Conservation (phyloP, 257 asterid species). For the Avicennia marina region DNA sequence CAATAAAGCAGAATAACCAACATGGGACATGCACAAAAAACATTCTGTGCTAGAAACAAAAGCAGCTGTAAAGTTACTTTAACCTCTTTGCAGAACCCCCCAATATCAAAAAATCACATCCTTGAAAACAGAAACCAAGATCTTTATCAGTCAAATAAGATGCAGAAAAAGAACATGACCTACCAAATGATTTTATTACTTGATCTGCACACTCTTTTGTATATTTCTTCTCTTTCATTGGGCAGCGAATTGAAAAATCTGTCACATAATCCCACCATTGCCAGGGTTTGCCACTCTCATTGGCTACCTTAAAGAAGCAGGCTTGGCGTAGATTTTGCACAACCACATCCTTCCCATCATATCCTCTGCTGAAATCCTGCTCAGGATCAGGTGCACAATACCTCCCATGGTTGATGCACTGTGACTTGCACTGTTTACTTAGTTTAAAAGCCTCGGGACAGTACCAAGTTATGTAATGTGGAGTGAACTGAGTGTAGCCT, state of each 20-base stretch:
- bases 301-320: constrained; percentile 62
- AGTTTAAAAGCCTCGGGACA: constrained; percentile 65
- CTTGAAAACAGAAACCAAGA: background rate
- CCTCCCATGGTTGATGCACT: constrained; percentile 68
- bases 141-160: no score
- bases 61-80: no score
- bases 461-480: constrained; percentile 59
- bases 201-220: constrained; percentile 58
- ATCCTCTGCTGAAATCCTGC: constrained; percentile 60
- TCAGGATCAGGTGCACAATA: constrained; percentile 81
- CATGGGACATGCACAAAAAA: no score
- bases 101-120: background rate
- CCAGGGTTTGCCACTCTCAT: constrained; percentile 64
- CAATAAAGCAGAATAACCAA: no score
- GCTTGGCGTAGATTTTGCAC: constrained; percentile 63
- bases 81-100: no score
- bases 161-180: constrained; percentile 3
- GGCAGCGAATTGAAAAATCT: constrained; percentile 65
- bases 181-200: constrained; percentile 71
- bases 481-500: constrained; percentile 60
- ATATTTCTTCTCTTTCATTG: constrained; percentile 60
- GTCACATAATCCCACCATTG: constrained; percentile 84
- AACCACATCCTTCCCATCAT: constrained; percentile 71
- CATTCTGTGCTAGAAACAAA: no score
- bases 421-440: constrained; percentile 74